A percentile compares a stretch with the other conserved stretches of the same genome.
phyloP scores from a whole-genome alignment of 2,329 filamentous ascomycete species.

The Fusarium penzigii region DNA sequence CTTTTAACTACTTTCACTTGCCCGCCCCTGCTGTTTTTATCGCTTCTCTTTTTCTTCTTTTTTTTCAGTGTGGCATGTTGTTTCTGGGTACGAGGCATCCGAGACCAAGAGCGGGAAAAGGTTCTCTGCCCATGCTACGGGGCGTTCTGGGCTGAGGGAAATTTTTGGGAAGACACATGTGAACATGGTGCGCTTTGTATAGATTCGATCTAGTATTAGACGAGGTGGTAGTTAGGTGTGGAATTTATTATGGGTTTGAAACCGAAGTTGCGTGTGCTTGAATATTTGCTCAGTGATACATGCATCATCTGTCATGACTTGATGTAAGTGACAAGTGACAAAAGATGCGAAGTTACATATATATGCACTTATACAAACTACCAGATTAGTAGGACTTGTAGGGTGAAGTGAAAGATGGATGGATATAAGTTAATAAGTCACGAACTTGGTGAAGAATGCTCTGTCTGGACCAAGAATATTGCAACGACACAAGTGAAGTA shows the following conservation, averaged over 20 bases:
- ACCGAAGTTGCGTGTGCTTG: slow-evolving; percentile 1
- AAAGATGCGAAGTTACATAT: too few relatives aligned
- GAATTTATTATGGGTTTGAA: slow-evolving; percentile 28
- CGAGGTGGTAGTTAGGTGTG: slow-evolving; percentile 29
- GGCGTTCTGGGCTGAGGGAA: slow-evolving; percentile 29
- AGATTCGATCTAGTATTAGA: slow-evolving; percentile 33
- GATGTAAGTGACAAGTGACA: too few relatives aligned
- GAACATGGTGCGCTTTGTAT: slow-evolving; percentile 33
- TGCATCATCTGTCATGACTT: too few relatives aligned
- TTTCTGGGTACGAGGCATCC: slow-evolving; percentile 33
- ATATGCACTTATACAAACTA: too few relatives aligned
- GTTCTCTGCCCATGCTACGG: slow-evolving; percentile 31
- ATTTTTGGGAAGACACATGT: slow-evolving; percentile 32
- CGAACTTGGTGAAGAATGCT: too few relatives aligned
- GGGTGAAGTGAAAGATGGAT: too few relatives aligned
- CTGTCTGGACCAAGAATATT: too few relatives aligned
- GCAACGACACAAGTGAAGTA: too few relatives aligned
- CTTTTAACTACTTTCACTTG: slow-evolving; percentile 8
- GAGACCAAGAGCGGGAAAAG: slow-evolving; percentile 25
- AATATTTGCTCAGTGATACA: too few relatives aligned
- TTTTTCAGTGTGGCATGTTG: slow-evolving; percentile 29
- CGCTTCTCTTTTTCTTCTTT: slow-evolving; percentile 2
- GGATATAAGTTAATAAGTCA: too few relatives aligned
- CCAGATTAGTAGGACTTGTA: too few relatives aligned
- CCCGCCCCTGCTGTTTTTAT: slow-evolving; percentile 16